Evolutionary conservation across 768 basidiomycete species (phyloP), one percentile per base, ranked within the genome.

Genomic region (Saitozyma podzolica): DNA sequence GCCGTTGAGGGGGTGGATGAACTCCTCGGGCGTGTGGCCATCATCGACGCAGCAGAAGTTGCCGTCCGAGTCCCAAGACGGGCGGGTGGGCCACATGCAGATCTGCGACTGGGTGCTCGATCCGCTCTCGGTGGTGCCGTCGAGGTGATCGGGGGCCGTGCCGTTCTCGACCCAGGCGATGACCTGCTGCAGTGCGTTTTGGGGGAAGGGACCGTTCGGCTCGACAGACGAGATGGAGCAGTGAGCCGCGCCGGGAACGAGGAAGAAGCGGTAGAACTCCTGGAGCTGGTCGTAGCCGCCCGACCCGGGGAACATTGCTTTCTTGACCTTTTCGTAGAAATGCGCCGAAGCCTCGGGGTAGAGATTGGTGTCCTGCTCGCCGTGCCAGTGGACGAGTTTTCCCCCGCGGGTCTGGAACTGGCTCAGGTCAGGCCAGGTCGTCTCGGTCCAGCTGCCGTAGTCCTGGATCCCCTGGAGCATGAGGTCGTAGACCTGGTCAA

Each of bases 121-220:
- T 29, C 29, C 29, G 29, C 29, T 29, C 29, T 29, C 29, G 29
- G 29, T 29, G 5, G 29, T 29, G 29, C 29, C 29, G 29, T 29
- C 29, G 29, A 29, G 29, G 29, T 29, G 29, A 29, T 50, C 50
- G 0, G 80, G 80, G 9, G 76, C 76, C n/a, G 64, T 50, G 7
- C 69, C 79, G 8, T 75, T 47, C 64, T 80, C 80, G 42, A 80
- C 77, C 80, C 80, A 80, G 19, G 63, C 64, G 9, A 80, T 78
- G 14, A 80, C 48, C 42, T 40, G 29, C 16, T 41, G 19, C 50
- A 64, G 41, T 5, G 43, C 20, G 19, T 19, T 47, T n/a, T 54
- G 37, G 9, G 58, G 59, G 47, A 45, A 64, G 17, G 63, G 63
- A 14, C 63, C 63, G 50, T 50, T 6, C 7, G 63, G 54, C 40